Percentiles rank a stretch among this genome's conserved stretches.
Conservation (phyloP, 2,329 filamentous ascomycete species). For the Pseudopithomyces chartarum region DNA sequence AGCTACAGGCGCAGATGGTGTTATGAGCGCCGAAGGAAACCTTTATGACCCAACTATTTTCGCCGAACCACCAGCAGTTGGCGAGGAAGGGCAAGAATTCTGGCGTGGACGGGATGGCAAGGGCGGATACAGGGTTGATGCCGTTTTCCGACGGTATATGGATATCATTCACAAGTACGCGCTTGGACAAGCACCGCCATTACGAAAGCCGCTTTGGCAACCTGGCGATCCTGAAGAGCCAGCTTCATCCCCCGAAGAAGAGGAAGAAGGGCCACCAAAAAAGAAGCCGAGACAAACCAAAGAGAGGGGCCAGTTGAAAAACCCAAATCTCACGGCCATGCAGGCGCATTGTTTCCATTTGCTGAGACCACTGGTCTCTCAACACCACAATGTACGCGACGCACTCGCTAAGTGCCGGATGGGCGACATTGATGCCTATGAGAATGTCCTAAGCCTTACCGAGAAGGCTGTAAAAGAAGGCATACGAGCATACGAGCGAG, state of each 20-base stretch:
- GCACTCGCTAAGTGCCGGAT: conserved; percentile 71
- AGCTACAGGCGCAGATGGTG: conserved; percentile 84
- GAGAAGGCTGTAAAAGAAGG: conserved; percentile 76
- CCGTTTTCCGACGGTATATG: conserved; percentile 83
- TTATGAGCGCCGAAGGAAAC: conserved; percentile 97
- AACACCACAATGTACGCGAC: conserved; percentile 83
- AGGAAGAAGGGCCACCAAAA: conserved; percentile 36
- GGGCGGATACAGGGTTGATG: conserved; percentile 88
- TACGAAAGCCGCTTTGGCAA: conserved; percentile 74
- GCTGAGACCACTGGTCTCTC: conserved; percentile 77
- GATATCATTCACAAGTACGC: conserved; percentile 86
- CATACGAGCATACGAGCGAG: conserved; percentile 66
- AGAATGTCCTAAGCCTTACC: conserved; percentile 74
- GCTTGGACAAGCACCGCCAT: conserved; percentile 67
- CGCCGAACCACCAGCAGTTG: conserved; percentile 65
- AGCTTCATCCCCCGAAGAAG: conserved; percentile 39
- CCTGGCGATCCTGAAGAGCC: conserved; percentile 54
- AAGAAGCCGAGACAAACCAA: conserved; percentile 46
- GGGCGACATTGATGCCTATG: conserved; percentile 76
- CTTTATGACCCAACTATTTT: conserved; percentile 92
- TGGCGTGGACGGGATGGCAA: conserved; percentile 80
- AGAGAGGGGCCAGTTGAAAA: conserved; percentile 55
- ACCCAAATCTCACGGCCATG: conserved; percentile 76
- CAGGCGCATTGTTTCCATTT: conserved; percentile 94
- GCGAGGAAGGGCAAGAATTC: conserved; percentile 74